Evolutionary conservation across 2,329 filamentous ascomycete species (phyloP).

Genomic region (Colletotrichum liaoningense): DNA sequence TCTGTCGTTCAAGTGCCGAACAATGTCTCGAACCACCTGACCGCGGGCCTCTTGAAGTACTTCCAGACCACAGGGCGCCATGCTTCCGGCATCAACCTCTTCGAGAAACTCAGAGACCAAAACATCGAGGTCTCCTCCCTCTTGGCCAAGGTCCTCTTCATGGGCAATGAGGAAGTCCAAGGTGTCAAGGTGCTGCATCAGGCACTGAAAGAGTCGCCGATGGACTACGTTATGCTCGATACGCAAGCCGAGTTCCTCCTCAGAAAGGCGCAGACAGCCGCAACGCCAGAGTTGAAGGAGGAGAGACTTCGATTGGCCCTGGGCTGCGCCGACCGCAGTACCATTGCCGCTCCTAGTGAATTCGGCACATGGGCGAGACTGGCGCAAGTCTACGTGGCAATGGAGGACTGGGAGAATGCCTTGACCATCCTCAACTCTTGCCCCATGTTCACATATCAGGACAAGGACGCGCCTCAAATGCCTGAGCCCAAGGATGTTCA

Average conservation of each 20-base stretch:
- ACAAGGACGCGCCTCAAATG: slow-evolving; percentile 95
- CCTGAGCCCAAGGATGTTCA: slow-evolving; percentile 90
- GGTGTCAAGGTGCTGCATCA: slow-evolving; percentile 90
- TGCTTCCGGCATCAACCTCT: slow-evolving; percentile 95
- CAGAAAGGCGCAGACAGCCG: slow-evolving; percentile 76
- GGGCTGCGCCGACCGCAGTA: slow-evolving; percentile 93
- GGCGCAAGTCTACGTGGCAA: slow-evolving; percentile 90
- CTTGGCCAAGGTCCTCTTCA: slow-evolving; percentile 89
- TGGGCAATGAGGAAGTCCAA: slow-evolving; percentile 97
- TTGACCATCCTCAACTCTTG: slow-evolving; percentile 97
- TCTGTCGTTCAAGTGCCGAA: slow-evolving; percentile 98
- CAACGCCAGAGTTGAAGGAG: slow-evolving; percentile 66
- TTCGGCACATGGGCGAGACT: slow-evolving; percentile 97
- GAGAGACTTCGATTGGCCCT: slow-evolving; percentile 86
- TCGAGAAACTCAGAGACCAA: slow-evolving; percentile 91
- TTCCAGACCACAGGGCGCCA: slow-evolving; percentile 96
- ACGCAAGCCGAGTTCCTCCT: slow-evolving; percentile 93
- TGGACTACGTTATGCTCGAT: slow-evolving; percentile 98
- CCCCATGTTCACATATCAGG: slow-evolving; percentile 99
- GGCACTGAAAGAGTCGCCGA: slow-evolving; percentile 88
- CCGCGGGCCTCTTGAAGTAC: slow-evolving; percentile 92
- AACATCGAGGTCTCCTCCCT: slow-evolving; percentile 96
- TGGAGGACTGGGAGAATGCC: slow-evolving; percentile 97
- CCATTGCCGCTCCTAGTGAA: slow-evolving; percentile 94
- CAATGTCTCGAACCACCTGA: slow-evolving; percentile 94